Conservation (phyloP, 495 filamentous ascomycete genomes). For the Lentithecium fluviatile region DNA sequence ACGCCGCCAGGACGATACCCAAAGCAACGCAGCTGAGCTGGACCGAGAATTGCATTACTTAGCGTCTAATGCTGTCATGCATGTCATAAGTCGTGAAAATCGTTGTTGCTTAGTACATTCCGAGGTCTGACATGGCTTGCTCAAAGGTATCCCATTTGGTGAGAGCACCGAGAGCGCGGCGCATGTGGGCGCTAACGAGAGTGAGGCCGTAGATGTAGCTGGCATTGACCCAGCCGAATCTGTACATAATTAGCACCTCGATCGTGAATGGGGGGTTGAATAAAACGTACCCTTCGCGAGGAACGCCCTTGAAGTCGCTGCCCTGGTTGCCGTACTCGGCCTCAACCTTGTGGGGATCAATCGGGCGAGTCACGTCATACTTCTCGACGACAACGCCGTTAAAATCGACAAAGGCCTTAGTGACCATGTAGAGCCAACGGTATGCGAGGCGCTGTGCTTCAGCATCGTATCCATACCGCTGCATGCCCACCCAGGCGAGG, state of each 20-base stretch:
- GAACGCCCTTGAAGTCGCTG: slow-evolving; percentile 86
- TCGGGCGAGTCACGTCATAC: slow-evolving; percentile 88
- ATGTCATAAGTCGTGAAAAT: slow-evolving; percentile 2
- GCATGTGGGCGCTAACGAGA: slow-evolving; percentile 79
- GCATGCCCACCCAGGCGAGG: slow-evolving; percentile 88
- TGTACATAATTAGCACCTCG: slow-evolving; percentile 47
- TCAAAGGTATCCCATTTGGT: slow-evolving; percentile 77
- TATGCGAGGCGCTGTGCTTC: slow-evolving; percentile 87
- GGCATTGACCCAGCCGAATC: slow-evolving; percentile 98
- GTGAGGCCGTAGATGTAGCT: slow-evolving; percentile 89
- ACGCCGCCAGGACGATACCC: no score
- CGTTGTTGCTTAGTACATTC: slow-evolving; percentile 12
- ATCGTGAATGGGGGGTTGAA: neutral
- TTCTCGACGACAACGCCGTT: slow-evolving; percentile 98
- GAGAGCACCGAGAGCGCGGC: slow-evolving; percentile 76
- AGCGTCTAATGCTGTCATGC: slow-evolving; percentile 1
- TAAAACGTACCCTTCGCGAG: slow-evolving; percentile 78
- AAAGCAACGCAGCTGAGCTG: no score
- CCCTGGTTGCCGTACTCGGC: slow-evolving; percentile 99
- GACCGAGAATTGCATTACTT: neutral
- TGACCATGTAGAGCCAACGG: slow-evolving; percentile 97
- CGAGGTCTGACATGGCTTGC: slow-evolving; percentile 48
- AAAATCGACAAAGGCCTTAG: slow-evolving; percentile 94
- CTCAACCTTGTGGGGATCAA: slow-evolving; percentile 87
- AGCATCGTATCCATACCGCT: slow-evolving; percentile 84